Percentiles rank a stretch among this genome's conserved stretches.
Conservation (phyloP, 345 rosid species). For the Murraya koenigii region DNA sequence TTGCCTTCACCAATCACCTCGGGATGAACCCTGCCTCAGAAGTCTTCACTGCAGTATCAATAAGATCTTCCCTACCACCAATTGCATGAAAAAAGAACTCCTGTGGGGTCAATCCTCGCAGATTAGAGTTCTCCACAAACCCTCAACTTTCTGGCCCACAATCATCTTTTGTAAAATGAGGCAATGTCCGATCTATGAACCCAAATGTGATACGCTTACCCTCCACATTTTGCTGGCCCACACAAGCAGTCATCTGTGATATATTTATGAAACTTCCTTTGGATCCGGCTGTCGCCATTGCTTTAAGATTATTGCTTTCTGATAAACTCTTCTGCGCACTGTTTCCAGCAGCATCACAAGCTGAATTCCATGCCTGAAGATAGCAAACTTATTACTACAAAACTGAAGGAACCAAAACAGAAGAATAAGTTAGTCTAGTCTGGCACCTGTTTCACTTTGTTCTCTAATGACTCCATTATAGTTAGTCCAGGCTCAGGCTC, state of each 20-base stretch:
- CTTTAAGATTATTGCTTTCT: slow-evolving; percentile 96
- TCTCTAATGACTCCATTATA: slow-evolving; percentile 92
- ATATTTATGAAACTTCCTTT: slow-evolving; percentile 96
- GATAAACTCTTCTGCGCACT: slow-evolving; percentile 91
- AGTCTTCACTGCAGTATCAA: slow-evolving; percentile 98
- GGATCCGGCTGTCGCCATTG: slow-evolving; percentile 98
- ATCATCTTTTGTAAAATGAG: slow-evolving; percentile 94
- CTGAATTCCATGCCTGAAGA: slow-evolving; percentile 75
- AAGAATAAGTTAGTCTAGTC: neutral
- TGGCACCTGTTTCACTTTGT: slow-evolving; percentile 83
- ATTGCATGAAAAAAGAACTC: slow-evolving; percentile 98
- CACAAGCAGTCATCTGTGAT: slow-evolving; percentile 98
- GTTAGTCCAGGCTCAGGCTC: slow-evolving; percentile 95
- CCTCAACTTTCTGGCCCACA: slow-evolving; percentile 98
- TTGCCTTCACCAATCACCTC: slow-evolving; percentile 95
- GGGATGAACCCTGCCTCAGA: slow-evolving; percentile 98
- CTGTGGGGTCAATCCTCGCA: slow-evolving; percentile 94
- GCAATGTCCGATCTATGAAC: slow-evolving; percentile 80
- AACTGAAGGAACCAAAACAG: neutral
- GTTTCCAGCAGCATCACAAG: slow-evolving; percentile 97
- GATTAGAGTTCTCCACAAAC: slow-evolving; percentile 89
- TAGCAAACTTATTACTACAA: slow-evolving; percentile 7
- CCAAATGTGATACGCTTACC: slow-evolving; percentile 95
- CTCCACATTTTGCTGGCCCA: slow-evolving; percentile 98
- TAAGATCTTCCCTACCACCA: slow-evolving; percentile 99